Evolutionary conservation across 805 yeast genomes (phyloP).

Genomic region (Yarrowia sp.): DNA sequence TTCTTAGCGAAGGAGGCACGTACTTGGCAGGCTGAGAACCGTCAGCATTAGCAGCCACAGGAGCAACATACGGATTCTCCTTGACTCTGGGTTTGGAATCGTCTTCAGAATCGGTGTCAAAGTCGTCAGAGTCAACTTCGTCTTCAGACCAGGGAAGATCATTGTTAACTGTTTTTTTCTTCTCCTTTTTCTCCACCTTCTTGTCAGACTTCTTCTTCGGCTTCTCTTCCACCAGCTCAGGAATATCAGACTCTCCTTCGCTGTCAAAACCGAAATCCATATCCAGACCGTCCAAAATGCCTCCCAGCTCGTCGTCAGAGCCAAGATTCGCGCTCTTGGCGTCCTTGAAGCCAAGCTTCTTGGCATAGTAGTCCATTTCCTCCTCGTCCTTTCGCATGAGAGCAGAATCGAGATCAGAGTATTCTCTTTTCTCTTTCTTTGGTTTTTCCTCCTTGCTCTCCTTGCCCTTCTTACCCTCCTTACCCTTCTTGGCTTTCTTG

Average conservation of each 20-base stretch:
- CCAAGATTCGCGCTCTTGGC: conserved; percentile 42
- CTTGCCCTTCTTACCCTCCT: conserved; percentile 32
- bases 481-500: conserved; percentile 34
- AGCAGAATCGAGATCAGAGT: conserved; percentile 47
- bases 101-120: conserved; percentile 31
- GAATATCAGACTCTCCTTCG: conserved; percentile 27
- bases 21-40: conserved; percentile 45
- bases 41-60: conserved; percentile 28
- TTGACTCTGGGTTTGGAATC: conserved; percentile 30
- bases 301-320: conserved; percentile 70
- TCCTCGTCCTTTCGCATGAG: conserved; percentile 61
- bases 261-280: conserved; percentile 40
- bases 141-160: conserved; percentile 28
- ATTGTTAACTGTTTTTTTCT: background rate
- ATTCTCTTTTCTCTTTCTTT: conserved; percentile 29
- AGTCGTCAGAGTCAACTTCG: conserved; percentile 33
- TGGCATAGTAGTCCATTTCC: conserved; percentile 79
- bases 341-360: conserved; percentile 66
- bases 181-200: conserved; percentile 31
- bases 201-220: conserved; percentile 31
- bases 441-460: background rate
- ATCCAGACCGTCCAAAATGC: conserved; percentile 75
- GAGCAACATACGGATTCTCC: conserved; percentile 68
- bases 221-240: conserved; percentile 20
- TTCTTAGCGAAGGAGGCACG: conserved; percentile 83